Evolutionary conservation across 176 grass and related monocot species (phyloP).

Genomic region (Puya raimondii): DNA sequence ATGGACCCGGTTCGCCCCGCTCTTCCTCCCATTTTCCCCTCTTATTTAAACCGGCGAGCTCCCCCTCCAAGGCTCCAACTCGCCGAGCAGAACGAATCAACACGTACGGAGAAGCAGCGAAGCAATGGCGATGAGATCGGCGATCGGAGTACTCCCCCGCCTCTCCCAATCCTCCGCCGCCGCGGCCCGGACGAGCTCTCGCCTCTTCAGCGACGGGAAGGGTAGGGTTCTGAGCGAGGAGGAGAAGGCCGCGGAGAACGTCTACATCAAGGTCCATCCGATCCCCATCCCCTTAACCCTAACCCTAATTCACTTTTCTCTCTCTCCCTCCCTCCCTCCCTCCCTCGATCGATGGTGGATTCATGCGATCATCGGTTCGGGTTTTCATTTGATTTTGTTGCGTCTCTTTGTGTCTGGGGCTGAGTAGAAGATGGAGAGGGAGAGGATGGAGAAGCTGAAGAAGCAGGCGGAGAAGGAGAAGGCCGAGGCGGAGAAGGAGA

Average conservation of each 20-base stretch:
- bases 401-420: too few relatives aligned
- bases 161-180: not conserved
- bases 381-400: not conserved
- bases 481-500: slow-evolving; percentile 2
- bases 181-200: not conserved
- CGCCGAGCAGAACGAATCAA: not conserved
- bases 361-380: not conserved
- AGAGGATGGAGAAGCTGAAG: slow-evolving; percentile 20
- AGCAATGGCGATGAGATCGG: not conserved
- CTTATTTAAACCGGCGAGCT: not conserved
- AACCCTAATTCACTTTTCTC: not conserved
- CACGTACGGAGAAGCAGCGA: not conserved
- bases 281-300: not conserved
- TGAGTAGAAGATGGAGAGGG: slow-evolving; percentile 23
- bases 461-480: slow-evolving; percentile 18
- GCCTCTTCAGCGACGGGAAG: not conserved
- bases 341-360: not conserved
- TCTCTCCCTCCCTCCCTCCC: slow-evolving; percentile 2
- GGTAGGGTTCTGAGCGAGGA: slow-evolving; percentile 86
- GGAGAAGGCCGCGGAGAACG: slow-evolving; percentile 71
- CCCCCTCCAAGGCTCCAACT: not conserved
- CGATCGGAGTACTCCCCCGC: not conserved
- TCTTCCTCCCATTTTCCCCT: not conserved
- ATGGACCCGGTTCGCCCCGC: too few relatives aligned
- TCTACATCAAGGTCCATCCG: slow-evolving; percentile 65